phyloP scores from a whole-genome alignment of 768 basidiomycete genomes.

The Clavulina sp. region DNA sequence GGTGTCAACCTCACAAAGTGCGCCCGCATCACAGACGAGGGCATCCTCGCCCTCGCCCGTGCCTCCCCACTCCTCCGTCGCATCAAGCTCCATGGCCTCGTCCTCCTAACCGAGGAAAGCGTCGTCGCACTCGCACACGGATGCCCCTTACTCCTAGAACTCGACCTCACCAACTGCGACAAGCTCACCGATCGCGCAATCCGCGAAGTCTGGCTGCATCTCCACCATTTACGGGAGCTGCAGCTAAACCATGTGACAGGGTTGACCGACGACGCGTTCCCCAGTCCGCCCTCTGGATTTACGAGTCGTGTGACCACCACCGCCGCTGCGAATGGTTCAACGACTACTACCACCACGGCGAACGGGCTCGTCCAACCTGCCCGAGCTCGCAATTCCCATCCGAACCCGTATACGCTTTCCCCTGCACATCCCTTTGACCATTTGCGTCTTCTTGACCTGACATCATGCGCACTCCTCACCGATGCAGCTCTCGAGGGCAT shows the following conservation, averaged over 20 bases:
- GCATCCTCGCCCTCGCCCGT: slow-evolving; percentile 56
- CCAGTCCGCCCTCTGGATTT: slow-evolving; percentile 31
- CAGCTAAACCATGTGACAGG: slow-evolving; percentile 61
- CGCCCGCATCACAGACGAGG: slow-evolving; percentile 57
- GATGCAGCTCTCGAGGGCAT: slow-evolving; percentile 74
- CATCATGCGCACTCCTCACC: slow-evolving; percentile 62
- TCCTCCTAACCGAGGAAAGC: slow-evolving; percentile 54
- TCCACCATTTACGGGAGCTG: slow-evolving; percentile 78
- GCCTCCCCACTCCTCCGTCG: slow-evolving; percentile 66
- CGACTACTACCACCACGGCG: neutral
- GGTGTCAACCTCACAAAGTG: slow-evolving; percentile 86
- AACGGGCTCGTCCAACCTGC: neutral
- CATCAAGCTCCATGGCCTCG: slow-evolving; percentile 73
- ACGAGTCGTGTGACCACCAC: neutral
- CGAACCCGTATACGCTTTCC: slow-evolving; percentile 44
- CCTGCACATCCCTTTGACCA: slow-evolving; percentile 55
- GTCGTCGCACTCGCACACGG: slow-evolving; percentile 57
- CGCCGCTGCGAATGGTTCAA: neutral
- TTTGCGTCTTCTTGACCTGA: slow-evolving; percentile 84
- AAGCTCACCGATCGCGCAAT: slow-evolving; percentile 59
- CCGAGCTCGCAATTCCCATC: neutral
- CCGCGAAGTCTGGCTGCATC: slow-evolving; percentile 69
- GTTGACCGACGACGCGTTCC: slow-evolving; percentile 76
- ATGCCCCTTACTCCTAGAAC: slow-evolving; percentile 79
- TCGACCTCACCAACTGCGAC: slow-evolving; percentile 78